Evolutionary conservation across 352 stramenopile species (phyloP).

Genomic region (Globisporangium canariense): DNA sequence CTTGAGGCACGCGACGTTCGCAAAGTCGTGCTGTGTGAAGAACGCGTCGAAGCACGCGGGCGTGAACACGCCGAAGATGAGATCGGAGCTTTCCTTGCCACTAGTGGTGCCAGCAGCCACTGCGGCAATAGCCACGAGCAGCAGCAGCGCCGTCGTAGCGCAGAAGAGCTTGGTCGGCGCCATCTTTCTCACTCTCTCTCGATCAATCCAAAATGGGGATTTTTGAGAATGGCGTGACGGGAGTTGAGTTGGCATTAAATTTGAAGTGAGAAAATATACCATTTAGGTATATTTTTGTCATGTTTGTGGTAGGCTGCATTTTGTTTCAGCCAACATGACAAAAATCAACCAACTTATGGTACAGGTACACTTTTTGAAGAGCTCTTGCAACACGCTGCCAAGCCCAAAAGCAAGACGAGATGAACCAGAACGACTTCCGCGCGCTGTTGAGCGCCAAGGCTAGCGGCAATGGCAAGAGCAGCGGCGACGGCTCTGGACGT

Average conservation of each 20-base stretch:
- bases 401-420: conserved; percentile 14
- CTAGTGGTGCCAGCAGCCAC: neutral
- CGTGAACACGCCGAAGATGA: conserved; percentile 72
- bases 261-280: too few relatives aligned
- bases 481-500: conserved; percentile 3
- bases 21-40: conserved; percentile 77
- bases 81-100: conserved; percentile 27
- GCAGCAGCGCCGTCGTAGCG: conserved; percentile 9
- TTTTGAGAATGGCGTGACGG: neutral
- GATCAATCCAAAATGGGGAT: neutral
- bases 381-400: too few relatives aligned
- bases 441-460: conserved; percentile 40
- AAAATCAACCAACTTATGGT: too few relatives aligned
- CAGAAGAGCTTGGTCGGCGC: neutral
- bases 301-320: too few relatives aligned
- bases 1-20: conserved; percentile 82
- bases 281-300: too few relatives aligned
- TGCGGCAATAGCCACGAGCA: conserved; percentile 18
- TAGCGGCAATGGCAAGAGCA: conserved; percentile 2
- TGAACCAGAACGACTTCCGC: conserved; percentile 83
- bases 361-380: too few relatives aligned
- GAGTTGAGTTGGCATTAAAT: conserved; percentile 1
- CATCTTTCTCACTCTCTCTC: conserved; percentile 3
- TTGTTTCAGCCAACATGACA: too few relatives aligned
- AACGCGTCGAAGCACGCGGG: conserved; percentile 80